A percentile compares a stretch with the other conserved stretches of the same genome.
These are phyloP conservation scores for Brassica nigra DNA, from an alignment of 345 rosid species.

Conservation along the genomic window DNA sequence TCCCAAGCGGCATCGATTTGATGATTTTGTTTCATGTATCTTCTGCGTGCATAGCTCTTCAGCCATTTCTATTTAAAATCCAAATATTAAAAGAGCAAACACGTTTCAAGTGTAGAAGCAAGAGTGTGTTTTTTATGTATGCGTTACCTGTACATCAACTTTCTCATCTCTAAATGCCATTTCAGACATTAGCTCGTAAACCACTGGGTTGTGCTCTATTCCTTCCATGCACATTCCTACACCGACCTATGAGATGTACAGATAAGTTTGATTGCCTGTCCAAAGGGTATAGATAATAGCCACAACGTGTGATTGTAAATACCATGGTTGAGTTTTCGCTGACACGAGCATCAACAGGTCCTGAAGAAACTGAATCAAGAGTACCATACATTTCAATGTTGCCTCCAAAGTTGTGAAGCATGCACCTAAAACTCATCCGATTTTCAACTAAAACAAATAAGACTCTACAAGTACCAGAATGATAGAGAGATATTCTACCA, in stretches of 20 bases:
- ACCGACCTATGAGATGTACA: constrained; percentile 61
- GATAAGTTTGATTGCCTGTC: constrained; percentile 5
- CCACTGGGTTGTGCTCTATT: constrained; percentile 93
- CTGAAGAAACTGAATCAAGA: constrained; percentile 77
- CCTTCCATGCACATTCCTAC: constrained; percentile 99
- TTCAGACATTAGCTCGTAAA: constrained; percentile 90
- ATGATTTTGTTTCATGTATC: constrained; percentile 74
- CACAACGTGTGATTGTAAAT: constrained; percentile 23
- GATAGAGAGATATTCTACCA: constrained; percentile 48
- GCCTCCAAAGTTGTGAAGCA: constrained; percentile 95
- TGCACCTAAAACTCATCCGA: constrained; percentile 60
- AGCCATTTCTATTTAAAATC: constrained; percentile 65
- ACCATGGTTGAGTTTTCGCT: constrained; percentile 94
- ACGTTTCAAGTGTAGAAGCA: not conserved
- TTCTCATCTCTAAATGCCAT: constrained; percentile 84
- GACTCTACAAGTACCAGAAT: not conserved
- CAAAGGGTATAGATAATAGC: not conserved
- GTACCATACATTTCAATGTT: constrained; percentile 90
- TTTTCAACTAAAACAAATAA: not conserved
- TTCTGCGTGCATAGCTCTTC: constrained; percentile 70
- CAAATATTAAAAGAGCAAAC: not conserved
- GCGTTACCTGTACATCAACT: constrained; percentile 66
- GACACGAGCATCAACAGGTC: constrained; percentile 77
- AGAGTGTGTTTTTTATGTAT: not conserved
- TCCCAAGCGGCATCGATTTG: constrained; percentile 75